phyloP scores from a whole-genome alignment of 1,284 basidiomycete genomes.

The Rhodofomes roseus region DNA sequence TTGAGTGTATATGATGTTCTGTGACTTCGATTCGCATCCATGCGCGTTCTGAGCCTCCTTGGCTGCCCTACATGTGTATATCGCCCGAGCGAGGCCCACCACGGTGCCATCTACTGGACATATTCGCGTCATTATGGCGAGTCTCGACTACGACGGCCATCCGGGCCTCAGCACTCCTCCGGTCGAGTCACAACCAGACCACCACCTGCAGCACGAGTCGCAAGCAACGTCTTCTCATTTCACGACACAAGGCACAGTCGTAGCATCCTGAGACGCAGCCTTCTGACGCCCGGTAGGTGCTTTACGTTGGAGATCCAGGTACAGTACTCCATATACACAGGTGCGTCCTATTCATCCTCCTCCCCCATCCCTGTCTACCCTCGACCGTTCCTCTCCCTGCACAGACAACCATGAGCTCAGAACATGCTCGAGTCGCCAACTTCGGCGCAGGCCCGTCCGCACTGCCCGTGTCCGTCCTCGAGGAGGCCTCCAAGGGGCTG shows the following conservation, averaged over 20 bases:
- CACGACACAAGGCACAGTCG: background rate
- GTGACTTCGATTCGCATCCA: no score
- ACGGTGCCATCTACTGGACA: background rate
- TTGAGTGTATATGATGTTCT: background rate
- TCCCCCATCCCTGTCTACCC: background rate
- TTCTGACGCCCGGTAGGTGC: background rate
- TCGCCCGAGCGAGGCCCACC: no score
- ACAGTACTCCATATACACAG: background rate
- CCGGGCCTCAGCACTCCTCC: background rate
- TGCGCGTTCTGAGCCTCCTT: no score
- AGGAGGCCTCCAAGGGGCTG: conserved; percentile 75
- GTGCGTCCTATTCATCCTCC: background rate
- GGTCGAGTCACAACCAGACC: conserved; percentile 3
- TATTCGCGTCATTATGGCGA: background rate
- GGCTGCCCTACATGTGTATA: no score
- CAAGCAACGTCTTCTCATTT: background rate
- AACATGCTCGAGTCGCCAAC: conserved; percentile 63
- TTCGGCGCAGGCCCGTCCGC: conserved; percentile 92
- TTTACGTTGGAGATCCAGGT: background rate
- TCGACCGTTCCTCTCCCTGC: background rate
- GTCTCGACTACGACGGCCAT: background rate
- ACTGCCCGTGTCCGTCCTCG: conserved; percentile 77
- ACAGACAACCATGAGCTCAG: conserved; percentile 28
- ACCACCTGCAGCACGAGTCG: no score
- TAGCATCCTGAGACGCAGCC: no score